phyloP scores from a whole-genome alignment of 2,329 filamentous ascomycete species.

The Alternaria burnsii region DNA sequence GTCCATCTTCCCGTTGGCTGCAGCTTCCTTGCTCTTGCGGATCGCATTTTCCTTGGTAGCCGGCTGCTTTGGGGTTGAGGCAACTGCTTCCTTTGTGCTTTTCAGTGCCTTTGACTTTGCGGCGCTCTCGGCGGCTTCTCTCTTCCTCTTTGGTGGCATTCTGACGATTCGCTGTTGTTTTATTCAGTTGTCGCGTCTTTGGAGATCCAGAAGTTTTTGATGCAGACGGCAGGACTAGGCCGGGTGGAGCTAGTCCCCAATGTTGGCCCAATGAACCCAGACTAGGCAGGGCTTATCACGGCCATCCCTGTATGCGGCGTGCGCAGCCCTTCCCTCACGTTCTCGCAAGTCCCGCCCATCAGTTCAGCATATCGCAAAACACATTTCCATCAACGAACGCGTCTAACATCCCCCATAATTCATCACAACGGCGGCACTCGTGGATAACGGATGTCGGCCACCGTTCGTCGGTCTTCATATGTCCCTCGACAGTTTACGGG shows the following conservation, averaged over 20 bases:
- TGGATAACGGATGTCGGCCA: constrained; percentile 60
- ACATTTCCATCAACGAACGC: constrained; percentile 48
- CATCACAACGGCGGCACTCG: constrained; percentile 53
- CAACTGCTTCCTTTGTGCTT: constrained; percentile 36
- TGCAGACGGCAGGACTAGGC: constrained; percentile 31
- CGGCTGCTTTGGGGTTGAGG: constrained; percentile 29
- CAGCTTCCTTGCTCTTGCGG: constrained; percentile 28
- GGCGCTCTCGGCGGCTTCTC: constrained; percentile 33
- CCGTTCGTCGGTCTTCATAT: constrained; percentile 54
- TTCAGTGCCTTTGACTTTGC: constrained; percentile 34
- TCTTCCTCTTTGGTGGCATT: constrained; percentile 50
- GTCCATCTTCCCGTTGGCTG: constrained; percentile 28
- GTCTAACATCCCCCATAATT: constrained; percentile 40
- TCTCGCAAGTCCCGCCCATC: constrained; percentile 39
- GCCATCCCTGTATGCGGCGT: constrained; percentile 19
- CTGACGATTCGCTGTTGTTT: constrained; percentile 14
- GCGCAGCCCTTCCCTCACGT: constrained; percentile 36
- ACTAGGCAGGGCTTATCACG: constrained; percentile 39
- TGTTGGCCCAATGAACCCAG: constrained; percentile 15
- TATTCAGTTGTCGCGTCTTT: constrained; percentile 10
- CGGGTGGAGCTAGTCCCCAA: constrained; percentile 9
- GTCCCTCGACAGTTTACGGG: constrained; percentile 57
- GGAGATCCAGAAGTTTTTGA: constrained; percentile 33
- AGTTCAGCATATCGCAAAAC: constrained; percentile 38
- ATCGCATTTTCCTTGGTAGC: constrained; percentile 23